A percentile compares a stretch with the other conserved stretches of the same genome.
Evolutionary conservation across 176 grass and related monocot species (phyloP).

Genomic region (Oryza meyeriana): DNA sequence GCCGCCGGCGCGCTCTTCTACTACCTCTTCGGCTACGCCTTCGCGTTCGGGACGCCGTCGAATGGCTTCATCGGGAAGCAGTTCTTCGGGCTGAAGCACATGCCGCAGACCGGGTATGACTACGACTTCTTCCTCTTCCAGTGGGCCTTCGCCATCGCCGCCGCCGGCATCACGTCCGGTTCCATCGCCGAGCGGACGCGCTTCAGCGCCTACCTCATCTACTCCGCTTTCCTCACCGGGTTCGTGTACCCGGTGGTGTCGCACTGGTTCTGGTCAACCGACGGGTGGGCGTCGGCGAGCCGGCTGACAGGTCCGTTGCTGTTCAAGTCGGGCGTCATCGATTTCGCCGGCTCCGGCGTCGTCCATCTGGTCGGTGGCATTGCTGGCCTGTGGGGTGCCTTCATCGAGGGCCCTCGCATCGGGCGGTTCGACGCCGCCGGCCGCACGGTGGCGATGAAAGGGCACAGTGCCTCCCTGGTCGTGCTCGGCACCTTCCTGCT

Average conservation of each 20-base stretch:
- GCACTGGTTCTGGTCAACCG: slow-evolving; percentile 43
- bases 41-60: slow-evolving; percentile 48
- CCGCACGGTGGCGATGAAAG: not conserved
- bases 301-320: not conserved
- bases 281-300: slow-evolving; percentile 27
- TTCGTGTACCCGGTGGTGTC: slow-evolving; percentile 54
- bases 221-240: slow-evolving; percentile 48
- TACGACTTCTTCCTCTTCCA: slow-evolving; percentile 53
- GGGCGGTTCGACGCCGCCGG: slow-evolving; percentile 30
- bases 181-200: slow-evolving; percentile 48
- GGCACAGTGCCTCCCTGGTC: slow-evolving; percentile 32
- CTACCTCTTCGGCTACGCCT: slow-evolving; percentile 55
- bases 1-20: slow-evolving; percentile 44
- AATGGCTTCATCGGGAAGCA: slow-evolving; percentile 60
- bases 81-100: slow-evolving; percentile 41
- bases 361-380: slow-evolving; percentile 43
- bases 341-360: slow-evolving; percentile 42
- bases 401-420: slow-evolving; percentile 36
- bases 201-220: slow-evolving; percentile 43
- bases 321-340: slow-evolving; percentile 38
- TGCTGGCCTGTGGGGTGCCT: slow-evolving; percentile 31
- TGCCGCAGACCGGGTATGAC: slow-evolving; percentile 30
- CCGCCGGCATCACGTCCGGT: slow-evolving; percentile 51
- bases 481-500: slow-evolving; percentile 34
- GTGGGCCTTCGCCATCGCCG: slow-evolving; percentile 57